phyloP scores from a whole-genome alignment of 148 eudicot genomes.

The Silene uniflora region DNA sequence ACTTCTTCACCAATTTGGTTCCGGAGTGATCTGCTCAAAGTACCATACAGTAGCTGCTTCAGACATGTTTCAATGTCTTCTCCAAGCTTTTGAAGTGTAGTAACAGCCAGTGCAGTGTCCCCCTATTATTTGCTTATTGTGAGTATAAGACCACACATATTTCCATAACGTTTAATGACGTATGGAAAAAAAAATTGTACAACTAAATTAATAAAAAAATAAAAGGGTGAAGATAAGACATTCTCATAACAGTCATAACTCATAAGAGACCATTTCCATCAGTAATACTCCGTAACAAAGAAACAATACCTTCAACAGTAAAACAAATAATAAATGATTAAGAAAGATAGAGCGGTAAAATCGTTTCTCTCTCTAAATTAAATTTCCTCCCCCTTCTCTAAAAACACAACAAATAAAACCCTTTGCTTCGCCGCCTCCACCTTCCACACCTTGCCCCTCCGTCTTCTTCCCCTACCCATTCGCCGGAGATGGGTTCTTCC shows the following conservation, averaged over 20 bases:
- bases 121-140: constrained; percentile 54
- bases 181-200: not conserved
- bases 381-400: too few species aligned
- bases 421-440: too few species aligned
- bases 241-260: not conserved
- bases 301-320: constrained; percentile 66
- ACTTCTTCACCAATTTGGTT: constrained; percentile 63
- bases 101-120: constrained; percentile 73
- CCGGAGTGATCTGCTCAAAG: constrained; percentile 78
- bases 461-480: too few species aligned
- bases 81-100: constrained; percentile 90
- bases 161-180: not conserved
- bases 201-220: too few species aligned
- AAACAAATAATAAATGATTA: too few species aligned
- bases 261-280: not conserved
- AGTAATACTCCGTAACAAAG: constrained; percentile 21
- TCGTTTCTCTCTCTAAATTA: too few species aligned
- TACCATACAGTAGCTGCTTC: constrained; percentile 79
- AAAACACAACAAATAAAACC: too few species aligned
- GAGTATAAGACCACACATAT: constrained; percentile 16
- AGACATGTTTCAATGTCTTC: constrained; percentile 83
- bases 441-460: too few species aligned
- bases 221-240: not conserved
- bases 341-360: too few species aligned
- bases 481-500: too few species aligned